A percentile compares a stretch with the other conserved stretches of the same genome.
phyloP scores from a whole-genome alignment of 352 stramenopile species.

The Pythium aristosporum region DNA sequence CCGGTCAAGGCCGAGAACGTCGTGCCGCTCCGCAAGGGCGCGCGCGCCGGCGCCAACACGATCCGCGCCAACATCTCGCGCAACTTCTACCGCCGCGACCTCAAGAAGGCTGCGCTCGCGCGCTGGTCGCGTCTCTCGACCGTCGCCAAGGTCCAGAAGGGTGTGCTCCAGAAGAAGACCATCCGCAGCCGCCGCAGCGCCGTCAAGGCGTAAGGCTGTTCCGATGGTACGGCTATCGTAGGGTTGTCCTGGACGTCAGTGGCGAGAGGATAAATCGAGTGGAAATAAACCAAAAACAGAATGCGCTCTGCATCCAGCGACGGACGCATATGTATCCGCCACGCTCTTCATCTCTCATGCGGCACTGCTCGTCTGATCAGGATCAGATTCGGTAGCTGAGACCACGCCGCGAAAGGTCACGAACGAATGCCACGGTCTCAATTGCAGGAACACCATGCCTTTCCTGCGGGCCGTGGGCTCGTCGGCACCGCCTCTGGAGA shows the following conservation, averaged over 20 bases:
- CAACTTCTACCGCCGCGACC: constrained; percentile 86
- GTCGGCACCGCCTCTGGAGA: constrained; percentile 27
- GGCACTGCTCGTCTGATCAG: neutral
- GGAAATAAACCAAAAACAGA: constrained; percentile 29
- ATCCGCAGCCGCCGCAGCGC: constrained; percentile 71
- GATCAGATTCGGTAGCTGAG: constrained; percentile 12
- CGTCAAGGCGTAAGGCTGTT: constrained; percentile 66
- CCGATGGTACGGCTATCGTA: neutral
- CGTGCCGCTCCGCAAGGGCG: constrained; percentile 82
- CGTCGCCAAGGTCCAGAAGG: constrained; percentile 88
- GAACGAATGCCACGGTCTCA: too few species aligned
- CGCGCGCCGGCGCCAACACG: constrained; percentile 77
- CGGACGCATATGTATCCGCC: constrained; percentile 9
- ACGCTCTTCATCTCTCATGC: neutral
- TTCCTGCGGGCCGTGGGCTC: constrained; percentile 30
- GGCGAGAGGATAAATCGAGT: constrained; percentile 25
- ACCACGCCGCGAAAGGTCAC: constrained; percentile 16
- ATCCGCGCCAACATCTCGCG: constrained; percentile 88
- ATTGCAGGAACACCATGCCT: constrained; percentile 35
- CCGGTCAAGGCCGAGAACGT: constrained; percentile 67
- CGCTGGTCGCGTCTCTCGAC: constrained; percentile 86
- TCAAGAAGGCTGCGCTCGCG: constrained; percentile 83
- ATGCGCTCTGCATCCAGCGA: constrained; percentile 21
- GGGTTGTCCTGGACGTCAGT: constrained; percentile 13
- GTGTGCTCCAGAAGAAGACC: constrained; percentile 55